A percentile compares a stretch with the other conserved stretches of the same genome.
phyloP scores from a whole-genome alignment of 371 early-diverging fungal species.

The Gilbertella persicaria region DNA sequence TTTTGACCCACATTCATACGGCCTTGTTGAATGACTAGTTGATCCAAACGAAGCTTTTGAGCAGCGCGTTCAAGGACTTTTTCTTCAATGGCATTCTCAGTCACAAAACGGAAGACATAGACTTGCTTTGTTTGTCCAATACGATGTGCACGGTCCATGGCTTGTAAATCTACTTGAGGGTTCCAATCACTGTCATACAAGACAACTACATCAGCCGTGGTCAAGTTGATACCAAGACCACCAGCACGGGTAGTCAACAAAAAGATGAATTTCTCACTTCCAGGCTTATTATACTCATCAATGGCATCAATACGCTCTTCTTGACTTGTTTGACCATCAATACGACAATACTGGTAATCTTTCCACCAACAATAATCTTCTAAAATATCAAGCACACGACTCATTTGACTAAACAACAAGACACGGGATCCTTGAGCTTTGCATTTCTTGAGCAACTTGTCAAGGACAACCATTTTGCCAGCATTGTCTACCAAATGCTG shows the following conservation, averaged over 20 bases:
- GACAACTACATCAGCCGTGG: conserved; percentile 97
- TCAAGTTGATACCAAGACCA: conserved; percentile 98
- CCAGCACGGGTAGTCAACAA: conserved; percentile 98
- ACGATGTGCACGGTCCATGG: conserved; percentile 98
- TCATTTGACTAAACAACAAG: conserved; percentile 98
- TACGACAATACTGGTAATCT: conserved; percentile 94
- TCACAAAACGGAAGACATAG: conserved; percentile 96
- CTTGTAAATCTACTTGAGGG: conserved; percentile 97
- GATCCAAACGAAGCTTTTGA: conserved; percentile 97
- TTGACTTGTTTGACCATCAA: conserved; percentile 96
- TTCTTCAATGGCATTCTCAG: conserved; percentile 98
- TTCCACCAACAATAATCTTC: conserved; percentile 98
- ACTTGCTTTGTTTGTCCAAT: conserved; percentile 99
- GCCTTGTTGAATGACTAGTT: conserved; percentile 97
- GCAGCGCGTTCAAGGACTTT: conserved; percentile 96
- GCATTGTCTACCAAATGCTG: conserved; percentile 94
- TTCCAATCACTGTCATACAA: conserved; percentile 99
- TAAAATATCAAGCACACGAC: conserved; percentile 96
- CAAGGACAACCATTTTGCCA: conserved; percentile 95
- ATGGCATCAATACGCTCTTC: conserved; percentile 93
- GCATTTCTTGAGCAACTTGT: conserved; percentile 83
- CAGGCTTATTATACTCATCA: conserved; percentile 94
- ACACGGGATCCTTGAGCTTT: conserved; percentile 96
- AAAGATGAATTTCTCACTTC: conserved; percentile 94
- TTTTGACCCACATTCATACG: conserved; percentile 43